phyloP scores from a whole-genome alignment of 2,329 filamentous ascomycete species.

The Claviceps africana region DNA sequence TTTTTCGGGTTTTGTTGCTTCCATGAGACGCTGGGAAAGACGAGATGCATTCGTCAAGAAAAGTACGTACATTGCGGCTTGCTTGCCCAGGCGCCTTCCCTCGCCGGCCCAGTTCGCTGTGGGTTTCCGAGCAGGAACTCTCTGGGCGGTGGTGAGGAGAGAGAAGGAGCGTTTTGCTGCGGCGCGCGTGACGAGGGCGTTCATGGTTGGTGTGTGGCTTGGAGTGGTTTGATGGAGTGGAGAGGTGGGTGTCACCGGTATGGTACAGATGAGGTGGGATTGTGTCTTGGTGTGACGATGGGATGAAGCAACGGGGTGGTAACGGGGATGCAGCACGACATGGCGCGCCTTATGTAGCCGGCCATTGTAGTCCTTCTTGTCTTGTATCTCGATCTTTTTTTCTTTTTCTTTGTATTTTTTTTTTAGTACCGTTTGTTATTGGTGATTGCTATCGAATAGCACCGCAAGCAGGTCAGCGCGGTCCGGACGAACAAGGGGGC shows the following conservation, averaged over 20 bases:
- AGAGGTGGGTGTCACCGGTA: background rate
- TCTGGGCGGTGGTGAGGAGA: conserved; percentile 17
- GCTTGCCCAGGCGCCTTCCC: conserved; percentile 17
- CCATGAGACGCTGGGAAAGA: no score
- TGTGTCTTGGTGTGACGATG: background rate
- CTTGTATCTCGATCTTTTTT: no score
- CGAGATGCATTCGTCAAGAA: no score
- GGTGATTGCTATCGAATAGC: background rate
- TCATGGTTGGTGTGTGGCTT: conserved; percentile 13
- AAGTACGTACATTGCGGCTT: conserved; percentile 19
- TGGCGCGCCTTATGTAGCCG: background rate
- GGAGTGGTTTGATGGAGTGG: background rate
- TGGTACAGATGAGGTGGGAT: background rate
- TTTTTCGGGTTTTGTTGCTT: no score
- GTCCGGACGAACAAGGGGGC: no score
- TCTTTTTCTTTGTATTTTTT: no score
- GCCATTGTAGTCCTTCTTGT: no score
- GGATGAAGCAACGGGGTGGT: background rate
- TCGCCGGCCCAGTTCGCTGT: conserved; percentile 21
- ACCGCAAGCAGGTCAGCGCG: background rate
- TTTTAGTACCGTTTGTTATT: no score
- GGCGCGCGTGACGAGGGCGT: conserved; percentile 16
- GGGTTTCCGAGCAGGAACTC: conserved; percentile 15
- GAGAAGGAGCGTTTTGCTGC: conserved; percentile 21
- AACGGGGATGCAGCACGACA: background rate